Evolutionary conservation across 1,284 basidiomycete species (phyloP).

Genomic region (Heterobasidion occidentale): DNA sequence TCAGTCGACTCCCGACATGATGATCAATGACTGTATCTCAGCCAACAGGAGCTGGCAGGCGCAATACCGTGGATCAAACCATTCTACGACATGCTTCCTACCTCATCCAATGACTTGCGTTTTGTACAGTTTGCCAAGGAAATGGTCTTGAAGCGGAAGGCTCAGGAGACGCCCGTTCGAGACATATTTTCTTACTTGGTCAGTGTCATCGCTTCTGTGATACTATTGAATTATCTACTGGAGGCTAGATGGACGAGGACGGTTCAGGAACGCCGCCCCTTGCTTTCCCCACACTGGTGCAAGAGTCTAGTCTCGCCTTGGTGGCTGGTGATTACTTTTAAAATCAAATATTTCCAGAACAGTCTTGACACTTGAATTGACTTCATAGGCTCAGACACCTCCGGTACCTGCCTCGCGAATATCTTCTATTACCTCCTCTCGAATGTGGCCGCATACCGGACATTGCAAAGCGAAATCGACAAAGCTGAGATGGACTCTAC

Average conservation of each 20-base stretch:
- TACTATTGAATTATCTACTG: neutral
- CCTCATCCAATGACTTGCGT: neutral
- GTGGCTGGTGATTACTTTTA: neutral
- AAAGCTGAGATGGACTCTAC: slow-evolving; percentile 18
- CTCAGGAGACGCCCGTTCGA: neutral
- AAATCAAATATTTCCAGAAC: neutral
- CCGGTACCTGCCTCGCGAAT: slow-evolving; percentile 23
- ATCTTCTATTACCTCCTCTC: slow-evolving; percentile 27
- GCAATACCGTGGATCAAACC: neutral
- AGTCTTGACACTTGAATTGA: no score
- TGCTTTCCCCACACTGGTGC: neutral
- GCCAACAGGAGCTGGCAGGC: neutral
- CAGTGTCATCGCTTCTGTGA: neutral
- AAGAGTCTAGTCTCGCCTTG: neutral
- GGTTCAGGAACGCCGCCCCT: neutral
- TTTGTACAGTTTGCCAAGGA: neutral
- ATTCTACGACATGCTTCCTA: neutral
- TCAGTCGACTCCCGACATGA: neutral
- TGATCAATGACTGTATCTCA: neutral
- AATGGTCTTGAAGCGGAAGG: neutral
- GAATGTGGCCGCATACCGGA: slow-evolving; percentile 22
- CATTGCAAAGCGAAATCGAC: slow-evolving; percentile 29
- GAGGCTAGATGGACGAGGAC: neutral
- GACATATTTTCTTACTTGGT: neutral
- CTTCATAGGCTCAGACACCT: slow-evolving; percentile 33